Evolutionary conservation across 2,329 filamentous ascomycete genomes (phyloP).

Genomic region (Ilyonectria robusta): DNA sequence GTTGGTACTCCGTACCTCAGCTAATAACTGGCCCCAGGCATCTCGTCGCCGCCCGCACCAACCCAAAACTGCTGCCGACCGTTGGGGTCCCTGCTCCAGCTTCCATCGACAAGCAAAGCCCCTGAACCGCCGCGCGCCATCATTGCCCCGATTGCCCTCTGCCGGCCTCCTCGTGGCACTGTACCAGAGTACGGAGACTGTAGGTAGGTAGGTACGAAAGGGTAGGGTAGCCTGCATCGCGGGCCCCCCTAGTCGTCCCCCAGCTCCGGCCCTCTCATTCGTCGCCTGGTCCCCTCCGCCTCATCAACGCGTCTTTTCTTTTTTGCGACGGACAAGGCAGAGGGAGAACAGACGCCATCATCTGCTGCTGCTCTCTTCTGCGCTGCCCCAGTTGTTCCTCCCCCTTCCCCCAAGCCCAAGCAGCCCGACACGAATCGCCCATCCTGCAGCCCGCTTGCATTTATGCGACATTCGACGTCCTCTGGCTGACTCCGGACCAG

Average conservation of each 20-base stretch:
- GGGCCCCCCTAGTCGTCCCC: slow-evolving; percentile 40
- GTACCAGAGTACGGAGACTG: background rate
- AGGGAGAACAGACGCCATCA: slow-evolving; percentile 38
- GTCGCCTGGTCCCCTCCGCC: slow-evolving; percentile 42
- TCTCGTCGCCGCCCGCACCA: slow-evolving; percentile 3
- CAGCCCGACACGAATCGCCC: slow-evolving; percentile 45
- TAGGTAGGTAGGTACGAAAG: slow-evolving; percentile 14
- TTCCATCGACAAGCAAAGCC: slow-evolving; percentile 9
- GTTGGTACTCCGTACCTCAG: background rate
- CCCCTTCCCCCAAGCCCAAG: slow-evolving; percentile 34
- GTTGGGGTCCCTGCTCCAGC: slow-evolving; percentile 6
- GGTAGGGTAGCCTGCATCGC: slow-evolving; percentile 38
- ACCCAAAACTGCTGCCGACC: background rate
- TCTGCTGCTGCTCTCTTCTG: slow-evolving; percentile 24
- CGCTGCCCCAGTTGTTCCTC: slow-evolving; percentile 32
- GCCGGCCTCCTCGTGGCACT: slow-evolving; percentile 13
- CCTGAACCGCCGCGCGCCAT: background rate
- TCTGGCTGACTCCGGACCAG: slow-evolving; percentile 50
- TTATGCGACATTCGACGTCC: slow-evolving; percentile 51
- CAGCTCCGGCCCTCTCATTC: slow-evolving; percentile 41
- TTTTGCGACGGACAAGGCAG: slow-evolving; percentile 42
- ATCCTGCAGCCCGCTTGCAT: slow-evolving; percentile 51
- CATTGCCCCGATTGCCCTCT: background rate
- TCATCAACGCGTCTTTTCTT: slow-evolving; percentile 49
- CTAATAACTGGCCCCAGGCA: slow-evolving; percentile 5